phyloP scores from a whole-genome alignment of 257 asterid species.

The Solanum rostratum region DNA sequence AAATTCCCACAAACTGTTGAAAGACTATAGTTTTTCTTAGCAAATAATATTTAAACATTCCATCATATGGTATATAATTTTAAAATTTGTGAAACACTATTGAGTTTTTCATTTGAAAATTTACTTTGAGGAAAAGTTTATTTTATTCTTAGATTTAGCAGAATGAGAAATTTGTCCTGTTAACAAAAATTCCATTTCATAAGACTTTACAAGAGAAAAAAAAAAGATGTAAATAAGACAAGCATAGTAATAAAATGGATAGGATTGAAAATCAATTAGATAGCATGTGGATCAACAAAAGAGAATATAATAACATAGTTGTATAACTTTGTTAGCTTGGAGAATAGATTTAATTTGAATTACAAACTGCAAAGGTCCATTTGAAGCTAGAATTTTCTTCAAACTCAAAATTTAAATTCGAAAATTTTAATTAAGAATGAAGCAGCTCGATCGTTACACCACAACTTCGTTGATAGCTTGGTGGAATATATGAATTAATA shows the following conservation, averaged over 20 bases:
- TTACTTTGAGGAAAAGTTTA: background rate
- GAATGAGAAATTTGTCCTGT: background rate
- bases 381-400: too few relatives aligned
- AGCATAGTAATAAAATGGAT: background rate
- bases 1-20: background rate
- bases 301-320: background rate
- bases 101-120: background rate
- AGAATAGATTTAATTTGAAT: background rate
- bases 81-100: background rate
- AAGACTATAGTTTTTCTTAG: background rate
- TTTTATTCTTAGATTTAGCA: background rate
- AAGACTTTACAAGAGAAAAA: background rate
- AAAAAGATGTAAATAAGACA: background rate
- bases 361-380: too few relatives aligned
- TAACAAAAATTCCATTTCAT: background rate
- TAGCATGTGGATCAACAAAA: background rate
- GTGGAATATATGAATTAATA: background rate
- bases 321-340: background rate
- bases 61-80: background rate
- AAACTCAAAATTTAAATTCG: too few relatives aligned
- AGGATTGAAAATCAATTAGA: background rate
- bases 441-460: too few relatives aligned
- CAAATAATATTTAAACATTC: background rate
- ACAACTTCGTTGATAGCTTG: too few relatives aligned
- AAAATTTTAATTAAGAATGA: too few relatives aligned